Percentiles rank a stretch among this genome's conserved stretches.
These are phyloP conservation scores for Claviceps sp. DNA, from an alignment of 2,329 filamentous ascomycete species.

Conservation along the genomic window DNA sequence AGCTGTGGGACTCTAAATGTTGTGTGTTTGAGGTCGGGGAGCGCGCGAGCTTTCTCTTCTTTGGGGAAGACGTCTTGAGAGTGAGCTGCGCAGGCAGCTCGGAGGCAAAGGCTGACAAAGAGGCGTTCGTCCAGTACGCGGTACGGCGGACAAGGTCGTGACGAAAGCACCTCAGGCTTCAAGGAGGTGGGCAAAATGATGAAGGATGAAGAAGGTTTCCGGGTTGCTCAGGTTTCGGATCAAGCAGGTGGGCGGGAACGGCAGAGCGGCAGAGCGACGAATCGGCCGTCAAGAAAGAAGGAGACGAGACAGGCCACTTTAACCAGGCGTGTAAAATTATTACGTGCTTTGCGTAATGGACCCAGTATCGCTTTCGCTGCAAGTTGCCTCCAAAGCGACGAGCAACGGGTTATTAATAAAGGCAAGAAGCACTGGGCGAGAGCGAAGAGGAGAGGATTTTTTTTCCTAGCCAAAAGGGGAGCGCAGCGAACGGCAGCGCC, in stretches of 20 bases:
- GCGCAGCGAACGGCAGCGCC: no score
- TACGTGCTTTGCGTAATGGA: no score
- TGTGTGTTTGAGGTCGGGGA: constrained; percentile 24
- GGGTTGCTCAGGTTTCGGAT: neutral
- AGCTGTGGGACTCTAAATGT: constrained; percentile 23
- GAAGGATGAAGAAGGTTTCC: constrained; percentile 1
- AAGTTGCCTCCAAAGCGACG: neutral
- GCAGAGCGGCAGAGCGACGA: neutral
- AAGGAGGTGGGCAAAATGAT: neutral
- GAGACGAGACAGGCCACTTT: no score
- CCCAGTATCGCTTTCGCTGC: no score
- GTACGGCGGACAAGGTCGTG: constrained; percentile 1
- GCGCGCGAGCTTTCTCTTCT: constrained; percentile 55
- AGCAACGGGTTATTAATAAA: neutral
- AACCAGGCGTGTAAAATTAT: no score
- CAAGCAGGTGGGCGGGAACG: neutral
- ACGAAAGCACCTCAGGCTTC: constrained; percentile 4
- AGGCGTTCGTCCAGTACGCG: constrained; percentile 2
- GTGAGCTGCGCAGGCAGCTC: constrained; percentile 55
- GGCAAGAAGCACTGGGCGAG: neutral
- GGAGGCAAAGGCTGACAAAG: constrained; percentile 11
- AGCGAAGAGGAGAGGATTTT: neutral
- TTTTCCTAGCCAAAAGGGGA: neutral
- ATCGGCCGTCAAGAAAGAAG: neutral
- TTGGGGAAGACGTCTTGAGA: constrained; percentile 59